Conservation (phyloP, 345 rosid species). For the Populus tremula region DNA sequence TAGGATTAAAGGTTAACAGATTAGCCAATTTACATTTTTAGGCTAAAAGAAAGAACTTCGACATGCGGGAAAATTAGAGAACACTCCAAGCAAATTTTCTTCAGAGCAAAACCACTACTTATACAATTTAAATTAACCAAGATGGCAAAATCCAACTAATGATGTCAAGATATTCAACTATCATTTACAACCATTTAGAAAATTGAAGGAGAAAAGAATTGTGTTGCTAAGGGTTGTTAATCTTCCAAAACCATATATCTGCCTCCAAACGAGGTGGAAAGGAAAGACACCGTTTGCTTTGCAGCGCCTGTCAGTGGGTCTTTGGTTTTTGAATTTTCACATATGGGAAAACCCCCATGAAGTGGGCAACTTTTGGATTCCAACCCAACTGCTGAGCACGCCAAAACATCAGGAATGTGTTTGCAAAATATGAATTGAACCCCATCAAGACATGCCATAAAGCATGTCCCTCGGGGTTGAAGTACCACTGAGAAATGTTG, state of each 20-base stretch:
- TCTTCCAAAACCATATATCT: conserved; percentile 8
- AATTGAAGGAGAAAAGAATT: background rate
- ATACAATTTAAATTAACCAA: conserved; percentile 15
- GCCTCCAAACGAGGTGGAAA: background rate
- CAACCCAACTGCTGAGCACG: conserved; percentile 82
- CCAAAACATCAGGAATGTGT: conserved; percentile 95
- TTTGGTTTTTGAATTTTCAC: conserved; percentile 83
- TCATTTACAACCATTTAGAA: conserved; percentile 14
- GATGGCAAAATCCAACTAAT: background rate
- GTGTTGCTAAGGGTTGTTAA: conserved; percentile 5
- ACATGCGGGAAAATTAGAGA: background rate
- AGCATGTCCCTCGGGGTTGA: conserved; percentile 93
- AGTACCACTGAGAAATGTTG: conserved; percentile 52
- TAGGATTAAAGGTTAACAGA: background rate
- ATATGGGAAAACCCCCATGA: conserved; percentile 64
- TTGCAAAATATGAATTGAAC: conserved; percentile 81
- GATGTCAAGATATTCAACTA: conserved; percentile 7
- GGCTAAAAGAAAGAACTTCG: background rate
- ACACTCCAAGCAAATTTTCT: background rate
- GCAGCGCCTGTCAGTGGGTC: conserved; percentile 10
- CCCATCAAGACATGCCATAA: conserved; percentile 89
- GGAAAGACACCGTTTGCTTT: background rate
- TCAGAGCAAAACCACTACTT: conserved; percentile 11
- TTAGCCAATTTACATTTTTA: background rate
- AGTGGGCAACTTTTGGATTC: conserved; percentile 59